phyloP scores from a whole-genome alignment of 768 basidiomycete genomes.

The Jaapia argillacea region DNA sequence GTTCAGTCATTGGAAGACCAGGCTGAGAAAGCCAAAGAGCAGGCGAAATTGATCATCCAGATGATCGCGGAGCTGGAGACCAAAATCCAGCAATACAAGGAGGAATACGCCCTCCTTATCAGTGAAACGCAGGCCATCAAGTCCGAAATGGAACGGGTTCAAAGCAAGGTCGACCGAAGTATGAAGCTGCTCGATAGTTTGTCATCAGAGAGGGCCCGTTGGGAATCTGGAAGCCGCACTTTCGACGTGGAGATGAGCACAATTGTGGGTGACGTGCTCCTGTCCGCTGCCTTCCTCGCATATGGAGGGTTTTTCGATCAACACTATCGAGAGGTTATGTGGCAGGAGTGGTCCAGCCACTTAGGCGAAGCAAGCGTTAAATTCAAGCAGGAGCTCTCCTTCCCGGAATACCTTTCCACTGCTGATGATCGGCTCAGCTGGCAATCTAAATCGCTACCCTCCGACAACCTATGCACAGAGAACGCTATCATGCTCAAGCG shows the following conservation, averaged over 20 bases:
- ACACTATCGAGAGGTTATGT: constrained; percentile 94
- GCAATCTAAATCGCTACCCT: constrained; percentile 94
- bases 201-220: constrained; percentile 88
- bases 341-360: constrained; percentile 91
- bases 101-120: constrained; percentile 94
- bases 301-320: constrained; percentile 99
- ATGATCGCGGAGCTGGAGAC: constrained; percentile 91
- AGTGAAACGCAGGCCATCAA: constrained; percentile 97
- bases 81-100: constrained; percentile 91
- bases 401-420: constrained; percentile 93
- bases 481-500: constrained; percentile 99
- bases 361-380: constrained; percentile 83
- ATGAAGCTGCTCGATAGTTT: constrained; percentile 91
- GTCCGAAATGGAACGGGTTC: constrained; percentile 94
- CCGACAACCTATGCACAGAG: constrained; percentile 92
- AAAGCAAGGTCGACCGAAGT: constrained; percentile 93
- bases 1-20: constrained; percentile 88
- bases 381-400: constrained; percentile 85
- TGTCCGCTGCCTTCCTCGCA: constrained; percentile 93
- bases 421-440: constrained; percentile 93
- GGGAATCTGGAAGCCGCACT: constrained; percentile 90
- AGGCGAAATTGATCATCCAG: constrained; percentile 79
- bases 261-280: constrained; percentile 91
- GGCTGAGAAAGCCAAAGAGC: constrained; percentile 91
- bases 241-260: constrained; percentile 99